A percentile compares a stretch with the other conserved stretches of the same genome.
Evolutionary conservation across 495 filamentous ascomycete species (phyloP).

Genomic region (Hypomontagnella submonticulosa): DNA sequence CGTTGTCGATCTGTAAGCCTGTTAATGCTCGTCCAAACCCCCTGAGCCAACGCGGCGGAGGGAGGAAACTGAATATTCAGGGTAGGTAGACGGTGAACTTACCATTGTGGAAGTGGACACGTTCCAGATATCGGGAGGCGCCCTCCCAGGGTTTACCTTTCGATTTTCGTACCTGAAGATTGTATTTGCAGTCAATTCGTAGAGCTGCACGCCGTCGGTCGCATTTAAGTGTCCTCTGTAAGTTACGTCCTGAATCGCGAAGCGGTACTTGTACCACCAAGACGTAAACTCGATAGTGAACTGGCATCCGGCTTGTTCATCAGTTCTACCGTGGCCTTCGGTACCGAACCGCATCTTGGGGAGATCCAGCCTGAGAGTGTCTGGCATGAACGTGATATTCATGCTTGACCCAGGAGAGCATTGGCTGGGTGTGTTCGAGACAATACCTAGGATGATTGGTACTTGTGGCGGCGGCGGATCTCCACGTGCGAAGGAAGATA

Average conservation of each 20-base stretch:
- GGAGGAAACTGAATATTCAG: not conserved
- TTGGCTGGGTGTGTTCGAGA: slow-evolving; percentile 24
- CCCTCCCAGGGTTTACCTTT: slow-evolving; percentile 34
- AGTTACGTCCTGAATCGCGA: slow-evolving; percentile 33
- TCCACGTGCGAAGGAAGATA: slow-evolving; percentile 11
- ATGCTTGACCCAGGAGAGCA: slow-evolving; percentile 35
- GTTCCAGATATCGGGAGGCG: slow-evolving; percentile 38
- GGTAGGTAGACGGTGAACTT: not conserved
- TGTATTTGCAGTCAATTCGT: slow-evolving; percentile 25
- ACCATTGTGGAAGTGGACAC: slow-evolving; percentile 43
- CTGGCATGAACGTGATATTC: slow-evolving; percentile 30
- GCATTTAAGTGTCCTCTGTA: slow-evolving; percentile 33
- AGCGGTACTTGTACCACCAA: slow-evolving; percentile 42
- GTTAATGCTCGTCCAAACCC: not conserved
- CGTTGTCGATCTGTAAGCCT: slow-evolving; percentile 25
- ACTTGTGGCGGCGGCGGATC: slow-evolving; percentile 33
- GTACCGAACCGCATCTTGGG: slow-evolving; percentile 25
- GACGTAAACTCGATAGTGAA: slow-evolving; percentile 36
- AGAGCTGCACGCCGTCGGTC: slow-evolving; percentile 33
- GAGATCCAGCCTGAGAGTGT: slow-evolving; percentile 33
- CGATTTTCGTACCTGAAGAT: slow-evolving; percentile 39
- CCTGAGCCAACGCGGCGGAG: too few relatives aligned
- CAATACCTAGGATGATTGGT: slow-evolving; percentile 19
- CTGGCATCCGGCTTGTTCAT: slow-evolving; percentile 31
- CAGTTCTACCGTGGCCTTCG: slow-evolving; percentile 36